Percentiles rank a stretch among this genome's conserved stretches.
These are phyloP conservation scores for Macrophomina phaseolina DNA, from an alignment of 2,329 filamentous ascomycete genomes.

Conservation along the genomic window DNA sequence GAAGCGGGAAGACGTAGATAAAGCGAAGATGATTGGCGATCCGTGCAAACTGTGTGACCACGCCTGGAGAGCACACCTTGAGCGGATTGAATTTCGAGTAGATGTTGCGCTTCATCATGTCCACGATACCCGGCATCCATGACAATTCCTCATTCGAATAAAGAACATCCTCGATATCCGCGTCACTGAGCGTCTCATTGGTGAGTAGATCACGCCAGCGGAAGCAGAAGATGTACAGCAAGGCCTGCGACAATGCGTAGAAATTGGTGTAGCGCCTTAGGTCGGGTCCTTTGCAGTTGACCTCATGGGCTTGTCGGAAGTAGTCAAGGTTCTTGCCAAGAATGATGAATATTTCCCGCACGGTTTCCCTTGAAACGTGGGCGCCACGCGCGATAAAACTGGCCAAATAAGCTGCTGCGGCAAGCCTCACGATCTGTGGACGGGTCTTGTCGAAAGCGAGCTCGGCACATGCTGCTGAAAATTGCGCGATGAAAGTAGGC, in stretches of 20 bases:
- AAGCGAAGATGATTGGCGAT: constrained; percentile 85
- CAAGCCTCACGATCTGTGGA: constrained; percentile 76
- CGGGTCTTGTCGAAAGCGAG: constrained; percentile 70
- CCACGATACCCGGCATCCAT: constrained; percentile 77
- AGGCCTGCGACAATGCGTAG: constrained; percentile 85
- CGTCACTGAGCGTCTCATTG: constrained; percentile 57
- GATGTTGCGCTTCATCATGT: constrained; percentile 77
- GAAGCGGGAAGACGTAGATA: constrained; percentile 84
- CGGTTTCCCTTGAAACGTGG: constrained; percentile 74
- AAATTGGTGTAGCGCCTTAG: constrained; percentile 82
- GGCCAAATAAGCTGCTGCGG: constrained; percentile 88
- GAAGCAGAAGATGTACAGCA: constrained; percentile 97
- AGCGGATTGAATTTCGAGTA: constrained; percentile 91
- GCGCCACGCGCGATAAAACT: constrained; percentile 93
- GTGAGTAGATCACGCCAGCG: constrained; percentile 89
- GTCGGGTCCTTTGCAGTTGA: constrained; percentile 80
- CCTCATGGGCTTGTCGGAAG: constrained; percentile 75
- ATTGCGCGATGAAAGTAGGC: constrained; percentile 77
- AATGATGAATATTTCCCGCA: constrained; percentile 82
- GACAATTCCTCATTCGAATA: constrained; percentile 73
- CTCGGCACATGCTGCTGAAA: constrained; percentile 77
- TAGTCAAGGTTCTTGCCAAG: constrained; percentile 78
- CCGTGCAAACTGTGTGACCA: constrained; percentile 89
- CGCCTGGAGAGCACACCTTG: constrained; percentile 88
- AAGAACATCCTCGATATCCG: constrained; percentile 58